phyloP scores from a whole-genome alignment of 441 rosid genomes.

The Manihot esculenta region DNA sequence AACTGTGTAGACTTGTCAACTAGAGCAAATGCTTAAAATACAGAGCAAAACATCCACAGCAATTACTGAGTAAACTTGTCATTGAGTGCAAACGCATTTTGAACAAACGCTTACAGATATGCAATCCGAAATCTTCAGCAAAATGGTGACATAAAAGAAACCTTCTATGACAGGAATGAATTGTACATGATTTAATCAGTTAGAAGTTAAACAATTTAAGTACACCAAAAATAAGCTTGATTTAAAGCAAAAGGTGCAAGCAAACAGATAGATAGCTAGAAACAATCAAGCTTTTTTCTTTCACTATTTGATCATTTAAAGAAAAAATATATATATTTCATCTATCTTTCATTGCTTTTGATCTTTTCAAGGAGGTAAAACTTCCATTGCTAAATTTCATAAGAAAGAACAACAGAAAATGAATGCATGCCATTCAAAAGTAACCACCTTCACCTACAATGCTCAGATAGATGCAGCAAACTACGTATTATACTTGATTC shows the following conservation, averaged over 20 bases:
- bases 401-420: neutral
- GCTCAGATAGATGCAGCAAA: neutral
- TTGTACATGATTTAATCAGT: neutral
- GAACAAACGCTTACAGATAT: neutral
- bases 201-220: neutral
- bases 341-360: neutral
- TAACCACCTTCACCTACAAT: neutral
- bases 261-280: neutral
- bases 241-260: neutral
- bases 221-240: neutral
- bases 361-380: neutral
- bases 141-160: neutral
- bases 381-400: neutral
- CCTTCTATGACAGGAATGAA: neutral
- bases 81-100: neutral
- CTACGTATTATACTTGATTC: neutral
- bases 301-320: neutral
- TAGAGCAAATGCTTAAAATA: neutral
- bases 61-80: too few species aligned
- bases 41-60: too few species aligned
- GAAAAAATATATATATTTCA: neutral
- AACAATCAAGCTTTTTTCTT: conserved; percentile 1
- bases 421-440: conserved; percentile 5
- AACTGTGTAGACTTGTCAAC: conserved; percentile 1
- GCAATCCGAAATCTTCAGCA: neutral